A percentile compares a stretch with the other conserved stretches of the same genome.
Evolutionary conservation across 1,284 basidiomycete genomes (phyloP).

Genomic region (Pholiota adiposa): DNA sequence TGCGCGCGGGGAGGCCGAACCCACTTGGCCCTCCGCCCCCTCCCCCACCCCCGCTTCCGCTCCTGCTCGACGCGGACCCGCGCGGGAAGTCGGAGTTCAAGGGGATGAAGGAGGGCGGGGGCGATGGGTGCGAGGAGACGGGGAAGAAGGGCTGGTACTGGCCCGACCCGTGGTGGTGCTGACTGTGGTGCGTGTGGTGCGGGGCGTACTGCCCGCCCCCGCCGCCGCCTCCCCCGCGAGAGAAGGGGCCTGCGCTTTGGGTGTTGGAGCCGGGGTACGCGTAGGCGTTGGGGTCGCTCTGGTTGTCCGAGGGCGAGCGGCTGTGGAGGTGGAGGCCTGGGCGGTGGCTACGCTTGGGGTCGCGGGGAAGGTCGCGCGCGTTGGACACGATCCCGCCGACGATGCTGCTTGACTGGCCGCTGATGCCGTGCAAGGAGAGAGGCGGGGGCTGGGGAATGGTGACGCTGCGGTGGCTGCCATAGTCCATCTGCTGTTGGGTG

Average conservation of each 20-base stretch:
- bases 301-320: constrained; percentile 34
- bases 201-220: constrained; percentile 8
- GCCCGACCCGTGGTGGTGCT: constrained; percentile 6
- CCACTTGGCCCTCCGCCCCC: constrained; percentile 3
- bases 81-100: constrained; percentile 28
- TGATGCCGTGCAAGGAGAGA: constrained; percentile 24
- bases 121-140: constrained; percentile 27
- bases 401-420: constrained; percentile 17
- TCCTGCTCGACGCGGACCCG: constrained; percentile 9
- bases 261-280: constrained; percentile 18
- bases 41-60: constrained; percentile 18
- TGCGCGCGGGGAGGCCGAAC: constrained; percentile 15
- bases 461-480: constrained; percentile 22
- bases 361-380: constrained; percentile 23
- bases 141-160: constrained; percentile 29
- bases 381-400: constrained; percentile 23
- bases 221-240: background rate
- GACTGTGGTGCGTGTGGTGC: constrained; percentile 14
- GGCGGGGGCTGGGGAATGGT: constrained; percentile 28
- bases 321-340: constrained; percentile 25
- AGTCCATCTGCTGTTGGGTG: constrained; percentile 22
- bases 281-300: constrained; percentile 19
- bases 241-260: constrained; percentile 14
- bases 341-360: constrained; percentile 25
- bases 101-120: constrained; percentile 29